Base-by-base conservation (phyloP, 441 rosid species). In the Capsella rubella region DNA sequence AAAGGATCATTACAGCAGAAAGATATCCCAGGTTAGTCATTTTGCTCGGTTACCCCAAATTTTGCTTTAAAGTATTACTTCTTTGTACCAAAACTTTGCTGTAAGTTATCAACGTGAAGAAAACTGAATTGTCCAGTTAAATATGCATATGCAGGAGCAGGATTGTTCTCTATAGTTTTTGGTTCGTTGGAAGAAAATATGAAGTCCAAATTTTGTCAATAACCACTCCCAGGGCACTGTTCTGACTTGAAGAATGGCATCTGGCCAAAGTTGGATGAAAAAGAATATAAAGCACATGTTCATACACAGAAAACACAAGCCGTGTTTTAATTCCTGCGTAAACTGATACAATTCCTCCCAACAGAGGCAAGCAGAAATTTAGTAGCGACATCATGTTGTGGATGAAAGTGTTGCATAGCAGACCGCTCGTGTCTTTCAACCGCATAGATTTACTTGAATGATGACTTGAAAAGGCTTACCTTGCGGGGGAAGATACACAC, bases 1-100 rank as follows among this genome's bases (percentile, higher is more conserved):
- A 90, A 89, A 84, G 97, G 89, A 73, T 90, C 94, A 34, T 71
- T 89, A 73, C 91, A 77, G 79, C 84, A 80, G 37, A 84, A 71
- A 81, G 88, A 85, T 69, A 70, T 75, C 72, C 66, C 95, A 84
- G 98, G 95, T 91, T 77, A 65, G 34, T 75, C 5, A 29, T 15
- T 21, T 68, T 63, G 43, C 73, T 71, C 4, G 51, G 47, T 32
- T 68, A 72, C 62, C 32, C 42, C 13, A 35, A 29, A 9, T 67
- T 35, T 8, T 60, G 18, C 34, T 59, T 4, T 7, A 27, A 9
- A 3, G 63, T 55, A 69, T 55, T n/a, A 35, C 46, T 32, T 35
- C 46, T 16, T 55, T 28, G 31, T 21, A 31, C 8, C 49, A 49
- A 42, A 12, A n/a, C 12, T 31, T 42, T 21, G 14, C 18, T 53